Percentiles rank a stretch among this genome's conserved stretches.
phyloP scores from a whole-genome alignment of 2,329 filamentous ascomycete genomes.

The Arthrobotrys iridis region DNA sequence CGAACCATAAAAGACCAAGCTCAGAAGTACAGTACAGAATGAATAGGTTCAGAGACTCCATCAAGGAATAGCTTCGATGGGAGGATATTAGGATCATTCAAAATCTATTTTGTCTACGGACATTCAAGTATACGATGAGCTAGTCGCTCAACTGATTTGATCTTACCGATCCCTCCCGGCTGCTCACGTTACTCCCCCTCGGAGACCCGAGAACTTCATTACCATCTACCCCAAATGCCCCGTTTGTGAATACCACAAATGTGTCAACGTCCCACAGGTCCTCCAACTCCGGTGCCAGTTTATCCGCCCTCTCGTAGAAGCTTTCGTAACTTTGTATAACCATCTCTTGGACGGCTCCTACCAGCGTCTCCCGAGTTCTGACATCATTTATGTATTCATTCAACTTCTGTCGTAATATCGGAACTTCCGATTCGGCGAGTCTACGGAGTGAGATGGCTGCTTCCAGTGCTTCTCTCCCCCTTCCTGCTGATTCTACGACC shows the following conservation, averaged over 20 bases:
- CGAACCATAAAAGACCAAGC: not conserved
- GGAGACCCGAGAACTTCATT: constrained; percentile 27
- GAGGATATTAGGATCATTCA: no score
- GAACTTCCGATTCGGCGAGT: constrained; percentile 69
- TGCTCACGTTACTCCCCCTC: constrained; percentile 44
- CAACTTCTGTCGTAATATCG: constrained; percentile 67
- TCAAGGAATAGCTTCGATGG: no score
- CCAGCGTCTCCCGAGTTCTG: constrained; percentile 73
- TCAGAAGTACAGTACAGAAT: not conserved
- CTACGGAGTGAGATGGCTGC: constrained; percentile 66
- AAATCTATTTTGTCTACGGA: not conserved
- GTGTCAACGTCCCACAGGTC: constrained; percentile 73
- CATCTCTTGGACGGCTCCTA: constrained; percentile 69
- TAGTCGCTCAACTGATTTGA: constrained; percentile 24
- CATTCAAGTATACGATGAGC: no score
- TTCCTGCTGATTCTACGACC: constrained; percentile 60
- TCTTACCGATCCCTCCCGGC: constrained; percentile 38
- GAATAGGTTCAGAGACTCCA: no score
- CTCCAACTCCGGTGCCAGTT: constrained; percentile 57
- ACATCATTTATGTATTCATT: constrained; percentile 72
- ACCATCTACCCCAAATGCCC: constrained; percentile 65
- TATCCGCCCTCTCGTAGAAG: constrained; percentile 67
- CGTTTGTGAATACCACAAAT: constrained; percentile 71
- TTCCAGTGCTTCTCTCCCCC: constrained; percentile 61
- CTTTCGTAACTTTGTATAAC: constrained; percentile 72